phyloP scores from a whole-genome alignment of 2,329 filamentous ascomycete species.

The Phaeosphaeriaceae sp. region DNA sequence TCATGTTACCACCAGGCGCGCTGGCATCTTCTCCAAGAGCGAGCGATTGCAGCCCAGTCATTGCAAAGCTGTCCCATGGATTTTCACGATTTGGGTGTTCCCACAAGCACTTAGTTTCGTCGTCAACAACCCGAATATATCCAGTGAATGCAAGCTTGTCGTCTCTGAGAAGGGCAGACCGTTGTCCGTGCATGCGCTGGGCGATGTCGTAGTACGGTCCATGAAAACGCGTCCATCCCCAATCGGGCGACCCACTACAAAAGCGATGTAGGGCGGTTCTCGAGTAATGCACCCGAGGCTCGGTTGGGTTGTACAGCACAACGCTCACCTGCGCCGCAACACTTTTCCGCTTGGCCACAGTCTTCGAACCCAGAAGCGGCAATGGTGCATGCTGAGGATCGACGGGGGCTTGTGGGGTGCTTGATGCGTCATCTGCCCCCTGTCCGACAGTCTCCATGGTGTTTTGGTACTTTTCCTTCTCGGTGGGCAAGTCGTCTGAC shows the following conservation, averaged over 20 bases:
- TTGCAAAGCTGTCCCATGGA: slow-evolving; percentile 63
- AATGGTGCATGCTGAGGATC: slow-evolving; percentile 44
- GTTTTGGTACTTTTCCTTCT: slow-evolving; percentile 10
- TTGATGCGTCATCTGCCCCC: slow-evolving; percentile 1
- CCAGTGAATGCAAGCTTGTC: slow-evolving; percentile 68
- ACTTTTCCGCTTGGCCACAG: slow-evolving; percentile 50
- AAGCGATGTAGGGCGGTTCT: slow-evolving; percentile 66
- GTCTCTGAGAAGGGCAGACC: slow-evolving; percentile 64
- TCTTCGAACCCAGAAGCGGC: slow-evolving; percentile 42
- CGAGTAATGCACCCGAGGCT: slow-evolving; percentile 65
- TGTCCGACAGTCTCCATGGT: slow-evolving; percentile 13
- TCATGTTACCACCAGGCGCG: slow-evolving; percentile 49
- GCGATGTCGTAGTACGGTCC: slow-evolving; percentile 66
- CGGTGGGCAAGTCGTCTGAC: slow-evolving; percentile 1
- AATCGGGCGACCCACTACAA: slow-evolving; percentile 64
- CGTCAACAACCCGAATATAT: slow-evolving; percentile 67
- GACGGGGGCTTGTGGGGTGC: background rate
- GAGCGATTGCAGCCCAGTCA: slow-evolving; percentile 64
- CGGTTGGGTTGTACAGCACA: slow-evolving; percentile 68
- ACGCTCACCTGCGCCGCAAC: slow-evolving; percentile 67
- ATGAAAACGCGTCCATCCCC: slow-evolving; percentile 70
- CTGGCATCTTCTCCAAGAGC: slow-evolving; percentile 37
- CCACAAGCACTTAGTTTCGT: slow-evolving; percentile 67
- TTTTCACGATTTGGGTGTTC: slow-evolving; percentile 64
- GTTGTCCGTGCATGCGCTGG: slow-evolving; percentile 62